Percentiles rank a stretch among this genome's conserved stretches.
These are phyloP conservation scores for Umbelopsis vinacea DNA, from an alignment of 192 early-diverging fungal species.

Conservation along the genomic window DNA sequence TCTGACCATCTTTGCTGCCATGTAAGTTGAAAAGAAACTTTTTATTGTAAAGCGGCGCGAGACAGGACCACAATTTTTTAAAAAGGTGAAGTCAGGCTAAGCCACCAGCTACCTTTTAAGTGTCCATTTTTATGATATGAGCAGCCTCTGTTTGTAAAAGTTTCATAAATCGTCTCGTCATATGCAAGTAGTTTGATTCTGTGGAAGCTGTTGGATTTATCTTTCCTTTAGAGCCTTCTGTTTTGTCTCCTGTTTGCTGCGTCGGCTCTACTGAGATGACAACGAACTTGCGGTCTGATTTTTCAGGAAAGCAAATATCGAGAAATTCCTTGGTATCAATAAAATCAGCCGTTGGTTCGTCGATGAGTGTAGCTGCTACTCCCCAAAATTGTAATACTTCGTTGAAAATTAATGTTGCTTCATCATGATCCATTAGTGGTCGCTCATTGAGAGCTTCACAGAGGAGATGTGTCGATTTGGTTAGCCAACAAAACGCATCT, in stretches of 20 bases:
- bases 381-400: not conserved
- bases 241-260: not conserved
- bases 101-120: not conserved
- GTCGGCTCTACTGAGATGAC: conserved; percentile 2
- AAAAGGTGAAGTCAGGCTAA: not conserved
- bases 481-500: conserved; percentile 4
- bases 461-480: conserved; percentile 11
- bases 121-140: no score
- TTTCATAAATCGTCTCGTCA: conserved; percentile 10
- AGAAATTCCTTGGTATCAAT: not conserved
- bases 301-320: conserved; percentile 4
- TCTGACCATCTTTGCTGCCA: conserved; percentile 11
- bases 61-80: no score
- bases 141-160: not conserved
- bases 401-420: conserved; percentile 1
- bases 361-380: not conserved
- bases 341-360: not conserved
- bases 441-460: conserved; percentile 8
- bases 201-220: not conserved
- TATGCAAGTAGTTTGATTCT: not conserved
- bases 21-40: not conserved
- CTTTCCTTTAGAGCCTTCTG: not conserved
- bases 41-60: not conserved
- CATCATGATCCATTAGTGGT: not conserved
- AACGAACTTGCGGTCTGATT: not conserved